Percentiles rank a stretch among this genome's conserved stretches.
Evolutionary conservation across 2,329 filamentous ascomycete genomes (phyloP).

Genomic region (Hirsutella rhossiliensis): DNA sequence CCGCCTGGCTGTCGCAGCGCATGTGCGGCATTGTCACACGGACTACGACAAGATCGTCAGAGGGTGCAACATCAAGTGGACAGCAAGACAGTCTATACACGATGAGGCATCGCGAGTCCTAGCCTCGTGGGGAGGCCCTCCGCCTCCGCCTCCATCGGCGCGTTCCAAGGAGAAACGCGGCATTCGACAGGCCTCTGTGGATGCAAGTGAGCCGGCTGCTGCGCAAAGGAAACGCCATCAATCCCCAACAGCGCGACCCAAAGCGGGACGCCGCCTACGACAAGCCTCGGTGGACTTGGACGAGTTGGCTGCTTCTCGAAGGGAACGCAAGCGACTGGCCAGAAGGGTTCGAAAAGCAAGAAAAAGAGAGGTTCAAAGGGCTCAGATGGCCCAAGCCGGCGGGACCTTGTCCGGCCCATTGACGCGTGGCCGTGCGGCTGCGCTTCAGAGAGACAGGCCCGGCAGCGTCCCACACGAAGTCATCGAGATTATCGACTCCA

Average conservation of each 20-base stretch:
- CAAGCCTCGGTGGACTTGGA: no score
- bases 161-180: not conserved
- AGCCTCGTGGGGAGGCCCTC: slow-evolving; percentile 1
- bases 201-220: not conserved
- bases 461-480: not conserved
- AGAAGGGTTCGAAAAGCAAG: no score
- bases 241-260: not conserved
- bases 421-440: not conserved
- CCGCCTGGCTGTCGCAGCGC: slow-evolving; percentile 33
- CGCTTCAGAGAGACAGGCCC: no score
- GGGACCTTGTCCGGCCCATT: not conserved
- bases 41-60: slow-evolving; percentile 28
- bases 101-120: slow-evolving; percentile 3
- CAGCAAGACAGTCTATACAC: slow-evolving; percentile 5
- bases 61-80: not conserved
- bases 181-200: not conserved
- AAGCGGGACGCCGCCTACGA: no score
- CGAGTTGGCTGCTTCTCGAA: no score
- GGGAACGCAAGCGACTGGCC: no score
- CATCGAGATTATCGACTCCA: not conserved
- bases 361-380: no score
- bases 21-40: slow-evolving; percentile 35
- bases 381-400: not conserved
- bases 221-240: not conserved
- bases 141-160: not conserved